Base-by-base conservation (phyloP, 805 yeast genomes). In the Sugiyamaella valdiviana region DNA sequence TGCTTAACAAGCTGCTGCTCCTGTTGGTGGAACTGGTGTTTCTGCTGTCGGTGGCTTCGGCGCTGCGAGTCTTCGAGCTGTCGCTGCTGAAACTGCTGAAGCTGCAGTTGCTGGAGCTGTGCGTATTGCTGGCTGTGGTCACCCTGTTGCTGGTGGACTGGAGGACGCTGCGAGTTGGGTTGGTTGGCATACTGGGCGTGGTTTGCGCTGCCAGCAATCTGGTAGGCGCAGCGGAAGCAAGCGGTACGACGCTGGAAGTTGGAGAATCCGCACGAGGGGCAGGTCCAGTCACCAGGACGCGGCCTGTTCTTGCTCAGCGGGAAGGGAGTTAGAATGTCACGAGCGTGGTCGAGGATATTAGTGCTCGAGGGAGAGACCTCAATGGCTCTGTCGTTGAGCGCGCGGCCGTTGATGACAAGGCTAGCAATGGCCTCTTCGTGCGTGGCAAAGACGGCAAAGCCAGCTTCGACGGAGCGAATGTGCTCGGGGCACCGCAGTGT, bases 251-350 rank as follows among this genome's bases (percentile, higher is more conserved):
- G 78, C 67, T 90, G 97, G 68, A 90, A 90, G 66, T 90, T 90
- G 20, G 95, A 85, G 61, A 90, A 90, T 0, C 96, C 96, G 72
- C 97, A 90, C 5, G 90, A 82, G 21, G 96, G 95, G 66, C 97
- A 90, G n/a, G 85, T 86, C 97, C 97, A 90, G 64, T 90, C 97
- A 17, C 97, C 97, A 0, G 97, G 97, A 61, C 97, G 75, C 19
- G 96, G 95, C 58, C 93, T 75, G 66, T 90, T 89, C 56, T 87
- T 84, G 32, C 82, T 77, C 24, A 83, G 80, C 14, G 96, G 95
- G 68, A 90, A 90, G 2, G 95, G 88, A 0, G 86, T 76, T 51
- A 90, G 70, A 39, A 90, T 76, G 36, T 85, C 95, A 56, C 80
- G 84, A 1, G 96, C 95, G 52, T 80, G 76, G 55, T 87, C 96